phyloP scores from a whole-genome alignment of 768 basidiomycete species.

The Jaapia argillacea region DNA sequence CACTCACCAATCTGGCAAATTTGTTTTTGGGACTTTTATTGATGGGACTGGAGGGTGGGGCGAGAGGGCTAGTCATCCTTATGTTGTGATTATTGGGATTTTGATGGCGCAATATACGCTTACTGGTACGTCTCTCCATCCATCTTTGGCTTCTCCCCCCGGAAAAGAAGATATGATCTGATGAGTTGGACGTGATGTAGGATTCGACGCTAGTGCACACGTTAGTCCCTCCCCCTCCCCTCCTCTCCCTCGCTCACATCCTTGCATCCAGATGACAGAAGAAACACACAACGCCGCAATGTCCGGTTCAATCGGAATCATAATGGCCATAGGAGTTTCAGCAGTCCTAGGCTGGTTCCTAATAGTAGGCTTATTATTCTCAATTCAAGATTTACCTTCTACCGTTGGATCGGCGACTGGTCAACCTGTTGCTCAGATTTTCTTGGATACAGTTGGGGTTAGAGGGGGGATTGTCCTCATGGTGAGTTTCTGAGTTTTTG shows the following conservation, averaged over 20 bases:
- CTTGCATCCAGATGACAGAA: constrained; percentile 51
- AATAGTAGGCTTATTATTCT: constrained; percentile 61
- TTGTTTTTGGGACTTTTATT: constrained; percentile 63
- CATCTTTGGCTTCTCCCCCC: too few species aligned
- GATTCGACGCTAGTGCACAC: constrained; percentile 68
- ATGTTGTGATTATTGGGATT: constrained; percentile 63
- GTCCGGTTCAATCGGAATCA: constrained; percentile 57
- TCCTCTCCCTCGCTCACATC: neutral
- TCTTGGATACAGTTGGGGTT: constrained; percentile 65
- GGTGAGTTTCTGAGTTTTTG: constrained; percentile 24
- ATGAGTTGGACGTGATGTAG: constrained; percentile 18
- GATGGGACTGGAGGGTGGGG: constrained; percentile 74
- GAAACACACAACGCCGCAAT: constrained; percentile 56
- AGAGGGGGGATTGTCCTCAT: constrained; percentile 68
- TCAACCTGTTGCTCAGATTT: constrained; percentile 72
- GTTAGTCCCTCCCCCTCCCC: constrained; percentile 23
- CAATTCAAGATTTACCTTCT: constrained; percentile 56
- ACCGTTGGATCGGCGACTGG: constrained; percentile 46
- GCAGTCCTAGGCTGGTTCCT: constrained; percentile 71
- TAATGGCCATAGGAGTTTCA: constrained; percentile 65
- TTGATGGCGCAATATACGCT: constrained; percentile 73
- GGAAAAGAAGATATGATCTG: neutral
- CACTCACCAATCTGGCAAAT: constrained; percentile 52
- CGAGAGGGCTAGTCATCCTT: constrained; percentile 53
- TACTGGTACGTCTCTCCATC: constrained; percentile 35